Conservation (phyloP, 129 eudicot species). For the carrot (Daucus carota) region DH1_v3.0 NC_030385.2:38513001-38513500, state of each 20-base stretch:
- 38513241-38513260: no score
- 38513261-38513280: background rate
- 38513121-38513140: background rate
- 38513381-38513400: constrained; percentile 75
- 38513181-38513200: background rate
- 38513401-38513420: constrained; percentile 81
- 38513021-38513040: constrained; percentile 43
- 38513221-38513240: no score
- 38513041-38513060: background rate
- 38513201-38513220: background rate
- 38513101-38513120: background rate
- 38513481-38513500: constrained; percentile 78
- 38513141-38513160: background rate
- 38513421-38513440: constrained; percentile 93
- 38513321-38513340: constrained; percentile 86
- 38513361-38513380: constrained; percentile 87
- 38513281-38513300: background rate
- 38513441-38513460: constrained; percentile 69
- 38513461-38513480: constrained; percentile 65
- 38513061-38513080: background rate
- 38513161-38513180: background rate
- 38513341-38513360: constrained; percentile 81
- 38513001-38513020: constrained; percentile 76
- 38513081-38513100: background rate
- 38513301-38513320: constrained; percentile 38